phyloP scores from a whole-genome alignment of 306 rosid genomes.

The Parietaria judaica region DNA sequence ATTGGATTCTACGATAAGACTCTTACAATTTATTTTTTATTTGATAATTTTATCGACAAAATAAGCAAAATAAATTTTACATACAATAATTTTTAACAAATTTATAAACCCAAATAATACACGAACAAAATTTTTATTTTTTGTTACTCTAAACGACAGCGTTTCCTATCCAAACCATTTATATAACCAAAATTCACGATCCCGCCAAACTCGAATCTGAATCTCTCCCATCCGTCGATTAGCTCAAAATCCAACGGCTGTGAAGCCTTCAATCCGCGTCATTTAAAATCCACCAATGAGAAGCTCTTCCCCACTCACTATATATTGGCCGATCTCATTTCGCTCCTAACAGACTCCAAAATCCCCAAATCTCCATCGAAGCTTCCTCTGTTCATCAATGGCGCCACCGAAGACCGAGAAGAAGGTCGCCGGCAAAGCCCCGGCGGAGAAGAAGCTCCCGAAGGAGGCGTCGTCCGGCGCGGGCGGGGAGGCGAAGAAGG shows the following conservation, averaged over 20 bases:
- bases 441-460: conserved; percentile 20
- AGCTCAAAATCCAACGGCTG: not conserved
- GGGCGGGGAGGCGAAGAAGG: not conserved
- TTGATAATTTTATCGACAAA: too few species aligned
- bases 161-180: not conserved
- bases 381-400: not conserved
- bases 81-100: too few species aligned
- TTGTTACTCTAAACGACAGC: not conserved
- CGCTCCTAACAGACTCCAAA: not conserved
- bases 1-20: too few species aligned
- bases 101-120: too few species aligned
- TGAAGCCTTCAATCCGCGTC: not conserved
- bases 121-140: too few species aligned
- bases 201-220: conserved; percentile 5
- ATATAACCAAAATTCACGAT: not conserved
- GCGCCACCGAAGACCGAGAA: conserved; percentile 20
- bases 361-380: not conserved
- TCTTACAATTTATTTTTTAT: too few species aligned
- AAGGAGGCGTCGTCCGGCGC: conserved; percentile 16
- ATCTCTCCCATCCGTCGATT: not conserved
- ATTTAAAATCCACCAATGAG: not conserved
- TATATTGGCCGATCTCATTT: not conserved
- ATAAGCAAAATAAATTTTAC: too few species aligned
- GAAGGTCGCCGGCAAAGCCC: conserved; percentile 20
- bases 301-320: not conserved